phyloP scores from a whole-genome alignment of 108 stramenopile genomes.

The Schizochytrium sp. region DNA sequence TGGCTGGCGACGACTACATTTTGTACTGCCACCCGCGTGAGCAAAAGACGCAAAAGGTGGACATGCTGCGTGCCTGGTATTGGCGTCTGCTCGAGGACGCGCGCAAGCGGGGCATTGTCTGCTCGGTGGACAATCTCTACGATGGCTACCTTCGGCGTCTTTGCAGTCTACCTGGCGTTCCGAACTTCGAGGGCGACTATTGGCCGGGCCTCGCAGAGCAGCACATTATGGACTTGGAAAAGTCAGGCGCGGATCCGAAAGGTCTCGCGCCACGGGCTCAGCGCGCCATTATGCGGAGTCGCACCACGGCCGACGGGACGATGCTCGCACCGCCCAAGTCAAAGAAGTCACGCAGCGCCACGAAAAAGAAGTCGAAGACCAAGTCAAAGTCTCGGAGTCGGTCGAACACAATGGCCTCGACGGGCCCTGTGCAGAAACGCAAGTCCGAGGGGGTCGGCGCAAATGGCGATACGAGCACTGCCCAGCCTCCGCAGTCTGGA shows the following conservation, averaged over 20 bases:
- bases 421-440: not conserved
- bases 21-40: slow-evolving; percentile 71
- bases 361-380: slow-evolving; percentile 51
- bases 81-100: slow-evolving; percentile 69
- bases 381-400: slow-evolving; percentile 33
- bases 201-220: slow-evolving; percentile 85
- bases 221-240: slow-evolving; percentile 58
- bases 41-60: slow-evolving; percentile 71
- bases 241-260: slow-evolving; percentile 16
- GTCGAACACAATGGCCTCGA: slow-evolving; percentile 13
- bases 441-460: not conserved
- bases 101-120: slow-evolving; percentile 61
- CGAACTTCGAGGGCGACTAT: slow-evolving; percentile 92
- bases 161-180: slow-evolving; percentile 38
- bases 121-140: slow-evolving; percentile 60
- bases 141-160: slow-evolving; percentile 66
- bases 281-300: not conserved
- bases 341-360: slow-evolving; percentile 29
- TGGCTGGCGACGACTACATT: slow-evolving; percentile 91
- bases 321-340: slow-evolving; percentile 7
- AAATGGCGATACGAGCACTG: no score
- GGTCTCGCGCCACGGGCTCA: not conserved
- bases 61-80: slow-evolving; percentile 83
- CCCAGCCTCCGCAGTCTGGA: not conserved
- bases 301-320: not conserved